These are phyloP conservation scores for Voacanga thouarsii DNA, from an alignment of 257 asterid species.

Conservation along the genomic window DNA sequence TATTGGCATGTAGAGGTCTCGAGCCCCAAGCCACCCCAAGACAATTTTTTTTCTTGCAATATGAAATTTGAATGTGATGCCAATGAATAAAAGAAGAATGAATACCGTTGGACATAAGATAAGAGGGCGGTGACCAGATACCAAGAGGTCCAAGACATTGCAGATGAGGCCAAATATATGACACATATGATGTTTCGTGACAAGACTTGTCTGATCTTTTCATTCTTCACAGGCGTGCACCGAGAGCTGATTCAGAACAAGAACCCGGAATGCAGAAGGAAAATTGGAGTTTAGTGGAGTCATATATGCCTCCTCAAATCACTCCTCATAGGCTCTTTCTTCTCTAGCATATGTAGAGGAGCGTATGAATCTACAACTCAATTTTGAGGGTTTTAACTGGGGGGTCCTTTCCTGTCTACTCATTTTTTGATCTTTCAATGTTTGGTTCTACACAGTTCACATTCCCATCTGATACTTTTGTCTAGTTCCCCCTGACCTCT, in stretches of 20 bases:
- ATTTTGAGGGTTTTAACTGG: constrained; percentile 13
- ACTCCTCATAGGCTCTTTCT: constrained; percentile 23
- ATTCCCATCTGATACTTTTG: constrained; percentile 38
- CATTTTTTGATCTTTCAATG: constrained; percentile 30
- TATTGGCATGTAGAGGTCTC: background rate
- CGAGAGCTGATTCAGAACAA: constrained; percentile 8
- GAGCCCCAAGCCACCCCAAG: background rate
- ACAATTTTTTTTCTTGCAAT: background rate
- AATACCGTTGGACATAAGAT: constrained; percentile 1
- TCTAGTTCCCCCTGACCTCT: constrained; percentile 37
- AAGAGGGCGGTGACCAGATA: background rate
- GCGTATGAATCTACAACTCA: background rate
- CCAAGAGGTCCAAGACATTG: background rate
- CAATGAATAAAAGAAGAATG: background rate
- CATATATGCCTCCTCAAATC: constrained; percentile 26
- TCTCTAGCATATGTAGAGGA: constrained; percentile 17
- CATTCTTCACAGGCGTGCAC: constrained; percentile 40
- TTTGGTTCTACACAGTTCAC: constrained; percentile 20
- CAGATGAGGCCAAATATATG: constrained; percentile 23
- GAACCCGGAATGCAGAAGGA: constrained; percentile 18
- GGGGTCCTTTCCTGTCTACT: constrained; percentile 37
- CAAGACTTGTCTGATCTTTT: constrained; percentile 33
- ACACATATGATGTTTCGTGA: constrained; percentile 34
- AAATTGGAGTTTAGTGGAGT: constrained; percentile 30
- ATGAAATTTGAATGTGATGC: no score